Evolutionary conservation across 164 flowering plant species (phyloP).

Genomic region (Nymphaea colorata): DNA sequence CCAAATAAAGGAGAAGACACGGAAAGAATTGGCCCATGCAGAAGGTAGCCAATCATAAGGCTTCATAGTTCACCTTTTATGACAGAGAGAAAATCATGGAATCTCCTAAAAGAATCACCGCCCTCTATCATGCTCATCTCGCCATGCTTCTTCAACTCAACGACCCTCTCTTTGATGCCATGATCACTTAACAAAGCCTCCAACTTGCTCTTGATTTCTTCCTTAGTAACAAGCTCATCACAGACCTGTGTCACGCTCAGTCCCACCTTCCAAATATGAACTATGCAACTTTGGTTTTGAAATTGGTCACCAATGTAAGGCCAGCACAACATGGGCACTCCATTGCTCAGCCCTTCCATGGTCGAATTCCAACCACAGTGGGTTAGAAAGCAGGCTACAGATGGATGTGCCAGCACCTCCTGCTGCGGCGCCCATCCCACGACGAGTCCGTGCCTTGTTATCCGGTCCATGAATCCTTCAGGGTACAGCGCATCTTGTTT

Average conservation of each 20-base stretch:
- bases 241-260: neutral
- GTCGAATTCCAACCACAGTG: conserved; percentile 16
- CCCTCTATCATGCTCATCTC: conserved; percentile 13
- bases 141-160: neutral
- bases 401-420: conserved; percentile 7
- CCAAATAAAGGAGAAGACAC: too few species aligned
- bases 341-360: conserved; percentile 10
- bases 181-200: conserved; percentile 8
- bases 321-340: conserved; percentile 13
- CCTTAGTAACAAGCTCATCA: conserved; percentile 7
- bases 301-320: conserved; percentile 11
- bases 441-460: neutral
- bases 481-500: neutral
- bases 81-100: conserved; percentile 1
- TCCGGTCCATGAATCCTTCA: conserved; percentile 2
- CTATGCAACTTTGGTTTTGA: conserved; percentile 3
- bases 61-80: too few species aligned
- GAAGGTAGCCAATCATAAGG: too few species aligned
- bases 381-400: conserved; percentile 4
- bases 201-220: conserved; percentile 7
- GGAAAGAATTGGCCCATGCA: too few species aligned
- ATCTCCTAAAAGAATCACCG: conserved; percentile 17
- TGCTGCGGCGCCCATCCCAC: conserved; percentile 10
- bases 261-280: too few species aligned
- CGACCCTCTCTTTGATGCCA: conserved; percentile 13